Evolutionary conservation across 176 grass and related monocot species (phyloP), one percentile per base, ranked within the genome.

Genomic region (Oryza glaberrima): DNA sequence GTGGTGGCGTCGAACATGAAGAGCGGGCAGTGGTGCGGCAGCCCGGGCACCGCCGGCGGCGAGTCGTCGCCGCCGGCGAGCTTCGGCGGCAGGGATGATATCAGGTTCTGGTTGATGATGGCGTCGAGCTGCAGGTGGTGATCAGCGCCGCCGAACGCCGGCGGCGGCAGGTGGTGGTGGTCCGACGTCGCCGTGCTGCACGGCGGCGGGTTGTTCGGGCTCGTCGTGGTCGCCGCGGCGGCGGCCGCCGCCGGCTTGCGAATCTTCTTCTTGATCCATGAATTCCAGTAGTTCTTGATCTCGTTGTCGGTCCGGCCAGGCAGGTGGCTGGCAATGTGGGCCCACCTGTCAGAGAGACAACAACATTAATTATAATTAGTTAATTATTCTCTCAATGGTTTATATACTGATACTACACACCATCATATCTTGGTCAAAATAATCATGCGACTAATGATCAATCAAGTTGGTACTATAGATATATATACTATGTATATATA

Each of bases 211-310:
- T 11, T 78, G 67, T 63, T 90, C 56, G 64, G 66, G 64, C 61
- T 77, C 38, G 81, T 74, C 26, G 48, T 72, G 20, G 81, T 84
- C 40, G 7, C 36, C 36, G 36, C 41, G 14, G 48, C 13, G 16
- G 16, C 4, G 56, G 2, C 7, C 19, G 56, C 56, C 23, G 26
- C 38, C 10, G 78, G 69, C 65, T 92, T 99, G 25, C 88, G 92
- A 28, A 96, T 90, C 92, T 99, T 99, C 90, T 99, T 99, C 83
- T 99, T 99, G 84, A 99, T 99, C 97, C 97, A 99, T 25, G 97
- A 99, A 65, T 99, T 99, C 97, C 97, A 99, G 52, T 99, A 99
- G 86, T 99, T 99, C 90, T 99, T 99, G 69, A 99, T 99, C 90
- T 99, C 97, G 67, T 99, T 99, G 88, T 99, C 97, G 0, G 97